Conservation (phyloP, 768 basidiomycete species). For the Amanita inopinata region DNA sequence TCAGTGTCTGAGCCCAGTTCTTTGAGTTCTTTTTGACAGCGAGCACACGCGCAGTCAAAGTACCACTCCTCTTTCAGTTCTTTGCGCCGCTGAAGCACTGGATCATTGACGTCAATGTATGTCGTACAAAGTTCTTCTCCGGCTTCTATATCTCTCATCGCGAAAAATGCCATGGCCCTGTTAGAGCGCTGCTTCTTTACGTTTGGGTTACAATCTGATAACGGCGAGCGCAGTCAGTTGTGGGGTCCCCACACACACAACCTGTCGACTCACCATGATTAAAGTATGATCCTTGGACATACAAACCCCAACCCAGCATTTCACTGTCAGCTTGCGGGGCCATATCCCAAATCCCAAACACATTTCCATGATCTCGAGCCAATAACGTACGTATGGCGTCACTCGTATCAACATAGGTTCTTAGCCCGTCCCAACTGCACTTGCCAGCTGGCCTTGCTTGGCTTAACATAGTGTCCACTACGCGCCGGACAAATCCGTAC, state of each 20-base stretch:
- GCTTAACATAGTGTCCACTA: conserved; percentile 15
- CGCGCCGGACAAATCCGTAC: conserved; percentile 40
- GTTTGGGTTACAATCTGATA: conserved; percentile 13
- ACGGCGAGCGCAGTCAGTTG: neutral
- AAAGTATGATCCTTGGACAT: conserved; percentile 53
- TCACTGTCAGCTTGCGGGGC: conserved; percentile 35
- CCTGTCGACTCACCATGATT: conserved; percentile 47
- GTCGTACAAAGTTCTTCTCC: conserved; percentile 39
- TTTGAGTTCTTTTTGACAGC: conserved; percentile 14
- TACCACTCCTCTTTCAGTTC: conserved; percentile 16
- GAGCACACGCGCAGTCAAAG: conserved; percentile 17
- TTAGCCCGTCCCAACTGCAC: conserved; percentile 11
- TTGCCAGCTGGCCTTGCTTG: neutral
- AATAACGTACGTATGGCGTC: conserved; percentile 42
- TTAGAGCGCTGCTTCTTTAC: conserved; percentile 28
- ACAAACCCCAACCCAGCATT: conserved; percentile 61
- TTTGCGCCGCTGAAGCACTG: conserved; percentile 11
- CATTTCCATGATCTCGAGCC: conserved; percentile 53
- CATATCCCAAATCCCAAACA: conserved; percentile 62
- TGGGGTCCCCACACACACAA: neutral
- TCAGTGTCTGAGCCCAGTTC: neutral
- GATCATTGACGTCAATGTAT: conserved; percentile 25
- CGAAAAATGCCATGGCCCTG: conserved; percentile 28
- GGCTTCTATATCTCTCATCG: conserved; percentile 21
- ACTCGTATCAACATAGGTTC: conserved; percentile 27